phyloP scores from a whole-genome alignment of 176 grass and related monocot species.

The Coix lacrymajobi region DNA sequence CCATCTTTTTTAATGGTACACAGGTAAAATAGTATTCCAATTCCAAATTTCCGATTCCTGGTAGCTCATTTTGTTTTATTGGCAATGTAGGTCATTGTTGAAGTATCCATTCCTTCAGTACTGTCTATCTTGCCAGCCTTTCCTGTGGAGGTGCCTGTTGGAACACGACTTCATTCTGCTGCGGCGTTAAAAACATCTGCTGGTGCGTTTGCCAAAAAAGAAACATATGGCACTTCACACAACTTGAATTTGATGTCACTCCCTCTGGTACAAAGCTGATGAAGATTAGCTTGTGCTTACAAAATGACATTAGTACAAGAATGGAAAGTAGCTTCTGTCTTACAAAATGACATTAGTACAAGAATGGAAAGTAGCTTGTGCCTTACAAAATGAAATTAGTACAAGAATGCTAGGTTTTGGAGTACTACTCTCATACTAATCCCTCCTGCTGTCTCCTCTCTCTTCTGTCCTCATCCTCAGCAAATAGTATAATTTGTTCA shows the following conservation, averaged over 20 bases:
- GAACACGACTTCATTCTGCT: conserved; percentile 71
- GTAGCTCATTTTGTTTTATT: conserved; percentile 26
- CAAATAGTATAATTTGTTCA: neutral
- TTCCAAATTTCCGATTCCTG: neutral
- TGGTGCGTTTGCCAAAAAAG: conserved; percentile 29
- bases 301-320: neutral
- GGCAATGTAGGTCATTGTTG: conserved; percentile 56
- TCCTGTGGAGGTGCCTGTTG: conserved; percentile 85
- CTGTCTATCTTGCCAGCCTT: conserved; percentile 69
- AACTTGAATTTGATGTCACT: conserved; percentile 6
- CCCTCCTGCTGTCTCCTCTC: neutral
- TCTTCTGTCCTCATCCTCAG: neutral
- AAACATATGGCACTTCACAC: conserved; percentile 51
- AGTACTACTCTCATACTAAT: neutral
- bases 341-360: neutral
- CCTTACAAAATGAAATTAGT: neutral
- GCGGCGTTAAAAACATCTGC: conserved; percentile 66
- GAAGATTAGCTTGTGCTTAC: neutral
- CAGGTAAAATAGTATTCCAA: neutral
- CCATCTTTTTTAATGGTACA: no score
- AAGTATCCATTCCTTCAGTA: conserved; percentile 66
- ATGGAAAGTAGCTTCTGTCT: neutral
- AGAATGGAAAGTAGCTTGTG: neutral
- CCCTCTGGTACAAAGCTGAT: neutral
- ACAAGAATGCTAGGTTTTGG: neutral